These are phyloP conservation scores for Rostrohypoxylon terebratum DNA, from an alignment of 495 filamentous ascomycete genomes.

Conservation along the genomic window DNA sequence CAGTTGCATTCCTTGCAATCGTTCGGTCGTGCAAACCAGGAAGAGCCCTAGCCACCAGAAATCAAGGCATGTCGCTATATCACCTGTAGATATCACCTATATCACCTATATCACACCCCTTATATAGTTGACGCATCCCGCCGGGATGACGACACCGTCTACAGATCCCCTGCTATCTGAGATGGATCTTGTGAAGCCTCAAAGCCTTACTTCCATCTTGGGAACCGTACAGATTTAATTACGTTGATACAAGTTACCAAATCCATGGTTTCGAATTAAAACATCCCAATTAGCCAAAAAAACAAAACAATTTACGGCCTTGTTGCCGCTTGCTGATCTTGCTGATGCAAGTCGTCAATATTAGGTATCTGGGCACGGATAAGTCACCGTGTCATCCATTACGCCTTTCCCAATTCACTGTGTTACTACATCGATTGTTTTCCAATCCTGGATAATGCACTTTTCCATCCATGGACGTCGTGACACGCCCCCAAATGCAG, in stretches of 20 bases:
- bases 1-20: conserved; percentile 12
- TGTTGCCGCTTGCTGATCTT: background rate
- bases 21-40: conserved; percentile 17
- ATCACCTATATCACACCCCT: conserved; percentile 20
- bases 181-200: conserved; percentile 23
- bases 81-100: no score
- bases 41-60: conserved; percentile 23
- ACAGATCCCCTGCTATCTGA: conserved; percentile 1
- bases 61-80: conserved; percentile 39
- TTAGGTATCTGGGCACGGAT: background rate
- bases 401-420: background rate
- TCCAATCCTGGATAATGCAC: conserved; percentile 6
- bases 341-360: conserved; percentile 1
- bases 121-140: conserved; percentile 30
- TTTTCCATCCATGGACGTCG: background rate
- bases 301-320: background rate
- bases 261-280: conserved; percentile 8
- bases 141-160: conserved; percentile 39
- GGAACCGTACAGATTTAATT: background rate
- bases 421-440: background rate
- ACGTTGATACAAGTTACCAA: conserved; percentile 1
- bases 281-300: background rate
- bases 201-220: conserved; percentile 22
- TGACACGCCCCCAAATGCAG: conserved; percentile 1
- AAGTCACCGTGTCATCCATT: background rate